Base-by-base conservation (phyloP, 805 yeast species). In the Barnettozyma sp. region DNA sequence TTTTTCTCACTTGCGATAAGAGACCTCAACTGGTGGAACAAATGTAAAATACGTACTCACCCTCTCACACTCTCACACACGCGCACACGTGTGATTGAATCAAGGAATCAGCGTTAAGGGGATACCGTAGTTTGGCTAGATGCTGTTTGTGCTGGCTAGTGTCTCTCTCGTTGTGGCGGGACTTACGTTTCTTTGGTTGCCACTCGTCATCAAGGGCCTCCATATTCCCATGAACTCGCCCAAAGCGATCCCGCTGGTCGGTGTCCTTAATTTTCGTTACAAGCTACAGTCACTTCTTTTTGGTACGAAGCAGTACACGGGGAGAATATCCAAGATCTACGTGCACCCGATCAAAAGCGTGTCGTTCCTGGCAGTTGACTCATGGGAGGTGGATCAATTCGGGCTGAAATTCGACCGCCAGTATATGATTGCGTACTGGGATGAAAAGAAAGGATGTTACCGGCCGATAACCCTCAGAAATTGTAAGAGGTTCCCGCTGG, bases 381-480 rank as follows among this genome's bases (percentile, higher is more conserved):
- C 29, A 15, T 48, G 53, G 53, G 43, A 41, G 25, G 20, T 48
- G 30, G 50, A 46, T 37, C 43, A 44, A 33, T 32, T 29, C 32
- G 53, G 53, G 4, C 38, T 48, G 27, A 48, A 45, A 35, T 30
- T 45, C 33, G 53, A 48, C 26, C 36, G 53, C 13, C 49, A 48
- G 30, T 48, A 36, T 32, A 39, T 43, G 44, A 27, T 44, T 26
- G 51, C 47, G 2, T 43, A 25, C 23, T 48, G 53, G 53, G 42
- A 42, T 30, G 36, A 29, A 8, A 39, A 43, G 23, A 28, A 30
- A 1, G 12, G 32, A 14, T 13, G 31, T 7, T 48, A 41, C 33
- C 36, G 40, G 26, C 37, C 50, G 9, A 34, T 40, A 12, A 46
- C 50, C 2, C 26, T 41, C 16, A 38, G 49, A 30, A 40, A 41